Evolutionary conservation across 352 stramenopile species (phyloP).

Genomic region (Phytopythium aichiense): DNA sequence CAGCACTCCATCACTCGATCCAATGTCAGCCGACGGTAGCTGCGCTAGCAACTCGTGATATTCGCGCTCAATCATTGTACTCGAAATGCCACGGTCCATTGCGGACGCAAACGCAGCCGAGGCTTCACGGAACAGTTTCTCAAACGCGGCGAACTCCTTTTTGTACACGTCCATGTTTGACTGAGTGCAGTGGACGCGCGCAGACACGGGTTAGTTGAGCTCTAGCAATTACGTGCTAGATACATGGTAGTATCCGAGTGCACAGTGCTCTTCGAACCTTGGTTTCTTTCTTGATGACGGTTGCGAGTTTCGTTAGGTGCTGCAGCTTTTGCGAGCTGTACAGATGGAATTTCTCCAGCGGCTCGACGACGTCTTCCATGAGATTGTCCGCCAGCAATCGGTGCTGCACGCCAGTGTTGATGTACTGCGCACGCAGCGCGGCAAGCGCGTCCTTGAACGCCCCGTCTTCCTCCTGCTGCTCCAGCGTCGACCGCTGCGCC

Average conservation of each 20-base stretch:
- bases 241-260: not conserved
- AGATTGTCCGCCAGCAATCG: conserved; percentile 61
- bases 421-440: conserved; percentile 64
- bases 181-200: conserved; percentile 8
- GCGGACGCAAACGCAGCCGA: conserved; percentile 51
- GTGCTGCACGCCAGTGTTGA: conserved; percentile 84
- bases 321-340: conserved; percentile 52
- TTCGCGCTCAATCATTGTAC: conserved; percentile 60
- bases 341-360: conserved; percentile 58
- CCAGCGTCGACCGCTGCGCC: conserved; percentile 48
- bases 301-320: conserved; percentile 47
- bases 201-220: not conserved
- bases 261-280: conserved; percentile 28
- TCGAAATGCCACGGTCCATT: conserved; percentile 76
- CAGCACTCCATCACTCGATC: not conserved
- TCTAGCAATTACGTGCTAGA: not conserved
- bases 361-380: conserved; percentile 70
- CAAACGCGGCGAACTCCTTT: conserved; percentile 62
- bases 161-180: conserved; percentile 66
- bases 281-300: conserved; percentile 71
- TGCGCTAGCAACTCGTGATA: conserved; percentile 50
- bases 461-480: conserved; percentile 43
- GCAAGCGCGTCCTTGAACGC: conserved; percentile 55
- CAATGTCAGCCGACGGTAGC: conserved; percentile 19
- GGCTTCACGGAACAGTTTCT: conserved; percentile 71